phyloP scores from a whole-genome alignment of 441 rosid species.

The Mallotus japonicus region DNA sequence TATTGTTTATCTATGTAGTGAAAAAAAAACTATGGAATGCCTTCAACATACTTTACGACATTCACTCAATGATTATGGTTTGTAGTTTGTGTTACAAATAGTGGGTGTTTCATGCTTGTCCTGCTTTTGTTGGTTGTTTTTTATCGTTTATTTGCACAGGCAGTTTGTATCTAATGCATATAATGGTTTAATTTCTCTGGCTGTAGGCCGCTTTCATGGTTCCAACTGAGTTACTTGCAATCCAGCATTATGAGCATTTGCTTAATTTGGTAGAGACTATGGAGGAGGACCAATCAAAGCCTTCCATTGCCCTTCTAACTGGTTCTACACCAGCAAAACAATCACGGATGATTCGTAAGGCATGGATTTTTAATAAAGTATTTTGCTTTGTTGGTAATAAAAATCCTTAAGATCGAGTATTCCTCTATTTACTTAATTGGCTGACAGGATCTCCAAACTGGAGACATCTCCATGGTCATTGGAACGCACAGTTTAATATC shows the following conservation, averaged over 20 bases:
- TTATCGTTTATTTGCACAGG: constrained; percentile 8
- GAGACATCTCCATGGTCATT: constrained; percentile 80
- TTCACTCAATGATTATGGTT: constrained; percentile 10
- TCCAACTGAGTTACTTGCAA: constrained; percentile 94
- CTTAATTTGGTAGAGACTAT: constrained; percentile 64
- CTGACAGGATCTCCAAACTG: constrained; percentile 77
- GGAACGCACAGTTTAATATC: constrained; percentile 96
- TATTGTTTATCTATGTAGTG: constrained; percentile 13
- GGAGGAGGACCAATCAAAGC: constrained; percentile 56
- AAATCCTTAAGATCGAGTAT: constrained; percentile 19
- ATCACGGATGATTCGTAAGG: constrained; percentile 86
- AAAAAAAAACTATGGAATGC: neutral
- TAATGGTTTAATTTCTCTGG: constrained; percentile 13
- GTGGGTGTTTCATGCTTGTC: neutral
- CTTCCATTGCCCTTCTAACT: constrained; percentile 82
- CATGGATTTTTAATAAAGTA: constrained; percentile 34
- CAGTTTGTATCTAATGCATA: constrained; percentile 8
- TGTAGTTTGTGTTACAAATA: neutral
- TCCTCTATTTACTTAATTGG: constrained; percentile 24
- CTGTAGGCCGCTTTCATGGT: constrained; percentile 98
- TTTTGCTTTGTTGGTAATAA: constrained; percentile 19
- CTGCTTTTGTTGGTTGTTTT: constrained; percentile 13
- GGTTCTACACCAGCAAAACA: constrained; percentile 84
- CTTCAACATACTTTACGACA: neutral
- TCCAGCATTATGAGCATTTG: constrained; percentile 86